Evolutionary conservation across 345 rosid genomes (phyloP).

Genomic region (Brassica incana): DNA sequence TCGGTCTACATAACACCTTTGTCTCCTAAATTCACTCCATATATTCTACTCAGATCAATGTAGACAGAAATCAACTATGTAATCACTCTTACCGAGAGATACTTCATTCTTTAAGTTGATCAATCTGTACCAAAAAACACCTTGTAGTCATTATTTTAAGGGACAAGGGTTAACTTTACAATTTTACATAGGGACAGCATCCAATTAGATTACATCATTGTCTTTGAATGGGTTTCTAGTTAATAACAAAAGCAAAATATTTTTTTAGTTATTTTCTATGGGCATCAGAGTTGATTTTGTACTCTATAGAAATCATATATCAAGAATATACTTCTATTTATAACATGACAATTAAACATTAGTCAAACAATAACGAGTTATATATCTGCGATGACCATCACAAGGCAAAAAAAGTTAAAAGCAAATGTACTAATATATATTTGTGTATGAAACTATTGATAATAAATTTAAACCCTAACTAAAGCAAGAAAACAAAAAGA

Average conservation of each 20-base stretch:
- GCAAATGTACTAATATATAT: conserved; percentile 7
- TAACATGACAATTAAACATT: background rate
- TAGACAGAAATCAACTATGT: conserved; percentile 19
- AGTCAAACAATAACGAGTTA: background rate
- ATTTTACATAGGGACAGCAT: background rate
- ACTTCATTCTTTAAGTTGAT: conserved; percentile 11
- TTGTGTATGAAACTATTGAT: conserved; percentile 10
- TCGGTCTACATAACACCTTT: conserved; percentile 34
- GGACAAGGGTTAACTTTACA: conserved; percentile 16
- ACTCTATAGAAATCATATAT: background rate
- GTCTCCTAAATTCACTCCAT: conserved; percentile 38
- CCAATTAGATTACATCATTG: background rate
- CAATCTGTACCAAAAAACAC: background rate
- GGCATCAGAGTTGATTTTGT: conserved; percentile 10
- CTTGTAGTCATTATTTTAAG: background rate
- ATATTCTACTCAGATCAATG: conserved; percentile 33
- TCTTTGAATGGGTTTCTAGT: background rate
- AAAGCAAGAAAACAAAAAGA: conserved; percentile 66
- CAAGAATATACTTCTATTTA: background rate
- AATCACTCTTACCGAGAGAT: background rate
- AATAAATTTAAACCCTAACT: conserved; percentile 34
- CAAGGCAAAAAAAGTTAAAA: conserved; percentile 6
- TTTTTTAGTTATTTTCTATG: background rate
- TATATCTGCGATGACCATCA: conserved; percentile 2
- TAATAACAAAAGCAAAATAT: too few relatives aligned